Conservation (phyloP, 2,329 filamentous ascomycete genomes). For the Pseudocercospora macadamiae region DNA sequence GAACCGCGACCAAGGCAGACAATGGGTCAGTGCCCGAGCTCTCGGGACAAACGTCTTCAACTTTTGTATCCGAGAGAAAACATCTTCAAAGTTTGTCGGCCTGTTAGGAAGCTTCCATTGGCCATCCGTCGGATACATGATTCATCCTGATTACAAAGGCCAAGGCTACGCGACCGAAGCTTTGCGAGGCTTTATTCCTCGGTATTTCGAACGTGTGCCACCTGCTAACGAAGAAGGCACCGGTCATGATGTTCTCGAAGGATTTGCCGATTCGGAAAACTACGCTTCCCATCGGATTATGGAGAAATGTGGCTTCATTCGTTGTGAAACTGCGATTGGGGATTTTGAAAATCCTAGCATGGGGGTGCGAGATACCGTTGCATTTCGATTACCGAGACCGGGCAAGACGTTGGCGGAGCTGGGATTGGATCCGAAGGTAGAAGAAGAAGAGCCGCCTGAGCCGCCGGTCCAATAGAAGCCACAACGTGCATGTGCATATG, state of each 20-base stretch:
- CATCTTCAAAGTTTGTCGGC: constrained; percentile 58
- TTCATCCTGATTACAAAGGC: constrained; percentile 40
- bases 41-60: constrained; percentile 55
- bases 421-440: constrained; percentile 17
- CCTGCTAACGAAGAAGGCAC: constrained; percentile 28
- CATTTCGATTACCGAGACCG: constrained; percentile 39
- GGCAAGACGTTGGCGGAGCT: constrained; percentile 31
- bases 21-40: constrained; percentile 45
- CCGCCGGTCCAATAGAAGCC: constrained; percentile 22
- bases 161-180: constrained; percentile 51
- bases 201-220: constrained; percentile 44
- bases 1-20: constrained; percentile 27
- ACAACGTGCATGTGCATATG: too few relatives aligned
- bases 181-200: constrained; percentile 44
- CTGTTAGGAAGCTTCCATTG: constrained; percentile 46
- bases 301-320: constrained; percentile 57
- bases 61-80: constrained; percentile 56
- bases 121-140: constrained; percentile 49
- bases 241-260: constrained; percentile 44
- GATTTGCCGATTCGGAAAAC: constrained; percentile 56
- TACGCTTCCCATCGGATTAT: constrained; percentile 59
- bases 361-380: constrained; percentile 40
- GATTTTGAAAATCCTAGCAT: constrained; percentile 43
- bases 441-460: constrained; percentile 12
- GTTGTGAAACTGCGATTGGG: constrained; percentile 44